Percentiles rank a stretch among this genome's conserved stretches.
Conservation (phyloP, 139 green algal genomes). For the Yamagishiella unicocca region DNA sequence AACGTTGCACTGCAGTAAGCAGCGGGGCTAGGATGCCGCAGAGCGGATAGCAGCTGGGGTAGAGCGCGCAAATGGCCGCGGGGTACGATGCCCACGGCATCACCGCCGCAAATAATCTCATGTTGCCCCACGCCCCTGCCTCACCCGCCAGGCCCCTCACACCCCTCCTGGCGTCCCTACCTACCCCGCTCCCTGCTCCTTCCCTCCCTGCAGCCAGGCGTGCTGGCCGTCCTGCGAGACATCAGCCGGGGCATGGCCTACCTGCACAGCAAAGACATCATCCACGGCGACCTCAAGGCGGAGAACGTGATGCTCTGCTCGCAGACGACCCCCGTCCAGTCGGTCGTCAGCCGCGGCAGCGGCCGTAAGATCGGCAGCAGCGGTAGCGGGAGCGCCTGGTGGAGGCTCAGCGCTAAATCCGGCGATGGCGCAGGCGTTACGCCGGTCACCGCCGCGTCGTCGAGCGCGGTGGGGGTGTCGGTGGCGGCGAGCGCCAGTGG, state of each 20-base stretch:
- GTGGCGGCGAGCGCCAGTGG: background rate
- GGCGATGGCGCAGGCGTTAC: background rate
- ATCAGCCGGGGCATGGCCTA: conserved; percentile 68
- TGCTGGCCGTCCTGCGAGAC: conserved; percentile 27
- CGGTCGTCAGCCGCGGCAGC: background rate
- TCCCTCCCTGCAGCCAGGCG: background rate
- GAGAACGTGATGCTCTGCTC: conserved; percentile 81
- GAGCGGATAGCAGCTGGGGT: no score
- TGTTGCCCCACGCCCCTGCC: background rate
- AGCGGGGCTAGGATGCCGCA: no score
- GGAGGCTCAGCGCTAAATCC: background rate
- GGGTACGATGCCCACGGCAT: no score
- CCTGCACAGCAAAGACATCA: conserved; percentile 69
- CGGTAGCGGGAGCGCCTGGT: conserved; percentile 9
- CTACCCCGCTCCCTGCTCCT: no score
- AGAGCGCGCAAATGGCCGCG: no score
- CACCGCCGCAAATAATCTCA: no score
- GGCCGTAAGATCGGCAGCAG: background rate
- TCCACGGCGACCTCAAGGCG: conserved; percentile 87
- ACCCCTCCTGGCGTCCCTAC: no score
- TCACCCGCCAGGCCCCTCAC: no score
- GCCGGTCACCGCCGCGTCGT: background rate
- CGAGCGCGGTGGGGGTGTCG: background rate
- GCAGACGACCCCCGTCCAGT: conserved; percentile 19
- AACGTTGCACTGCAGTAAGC: no score